Conservation (phyloP, 2,329 filamentous ascomycete species). For the Coccinonectria pachysandricola region DNA sequence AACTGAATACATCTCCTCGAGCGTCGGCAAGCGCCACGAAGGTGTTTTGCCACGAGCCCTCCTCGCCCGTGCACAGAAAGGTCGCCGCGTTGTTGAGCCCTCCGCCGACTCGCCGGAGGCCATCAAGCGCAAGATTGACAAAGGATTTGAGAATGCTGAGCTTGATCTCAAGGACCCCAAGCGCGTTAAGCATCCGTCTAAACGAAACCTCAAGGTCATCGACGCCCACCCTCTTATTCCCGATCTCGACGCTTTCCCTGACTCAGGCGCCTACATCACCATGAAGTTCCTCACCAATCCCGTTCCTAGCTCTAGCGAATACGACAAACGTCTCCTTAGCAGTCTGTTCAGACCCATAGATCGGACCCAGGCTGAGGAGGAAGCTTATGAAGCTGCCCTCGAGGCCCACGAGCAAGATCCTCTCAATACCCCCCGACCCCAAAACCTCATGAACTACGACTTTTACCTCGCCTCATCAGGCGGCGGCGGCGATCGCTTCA, state of each 20-base stretch:
- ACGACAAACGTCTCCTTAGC: constrained; percentile 51
- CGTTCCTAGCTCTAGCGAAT: constrained; percentile 38
- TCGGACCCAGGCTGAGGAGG: constrained; percentile 42
- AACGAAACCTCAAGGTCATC: constrained; percentile 46
- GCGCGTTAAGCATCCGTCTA: constrained; percentile 47
- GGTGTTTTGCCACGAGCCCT: constrained; percentile 33
- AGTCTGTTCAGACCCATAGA: constrained; percentile 53
- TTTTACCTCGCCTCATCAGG: constrained; percentile 49
- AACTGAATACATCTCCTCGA: constrained; percentile 84
- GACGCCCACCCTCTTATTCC: constrained; percentile 53
- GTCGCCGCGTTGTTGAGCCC: constrained; percentile 41
- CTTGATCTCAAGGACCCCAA: constrained; percentile 43
- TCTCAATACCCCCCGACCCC: constrained; percentile 42
- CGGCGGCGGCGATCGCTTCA: constrained; percentile 42
- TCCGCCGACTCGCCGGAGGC: constrained; percentile 53
- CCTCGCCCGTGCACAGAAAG: constrained; percentile 23
- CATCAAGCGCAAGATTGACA: constrained; percentile 59
- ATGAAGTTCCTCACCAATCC: constrained; percentile 60
- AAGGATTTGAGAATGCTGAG: constrained; percentile 46
- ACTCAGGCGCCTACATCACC: constrained; percentile 58
- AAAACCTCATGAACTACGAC: constrained; percentile 54
- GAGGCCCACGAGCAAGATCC: constrained; percentile 49
- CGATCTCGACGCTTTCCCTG: constrained; percentile 58
- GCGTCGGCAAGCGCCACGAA: constrained; percentile 38
- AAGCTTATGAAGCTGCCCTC: constrained; percentile 37